phyloP scores from a whole-genome alignment of 2,329 filamentous ascomycete genomes.

The Cladophialophora psammophila region DNA sequence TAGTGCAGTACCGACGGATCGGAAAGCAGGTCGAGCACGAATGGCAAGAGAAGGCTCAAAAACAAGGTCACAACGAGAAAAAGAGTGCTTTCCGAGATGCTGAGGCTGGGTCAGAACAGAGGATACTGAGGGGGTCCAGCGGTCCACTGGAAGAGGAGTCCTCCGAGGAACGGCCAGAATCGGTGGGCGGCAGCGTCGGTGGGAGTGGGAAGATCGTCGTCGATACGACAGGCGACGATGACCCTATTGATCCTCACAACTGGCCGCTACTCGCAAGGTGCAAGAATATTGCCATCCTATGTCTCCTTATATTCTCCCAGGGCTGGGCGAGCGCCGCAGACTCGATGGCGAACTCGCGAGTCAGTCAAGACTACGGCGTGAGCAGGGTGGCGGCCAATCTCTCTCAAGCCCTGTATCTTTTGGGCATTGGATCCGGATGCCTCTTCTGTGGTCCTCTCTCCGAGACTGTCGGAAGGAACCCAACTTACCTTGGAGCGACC shows the following conservation, averaged over 20 bases:
- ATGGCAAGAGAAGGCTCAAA: neutral
- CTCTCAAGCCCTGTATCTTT: slow-evolving; percentile 48
- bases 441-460: slow-evolving; percentile 60
- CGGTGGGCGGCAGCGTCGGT: neutral
- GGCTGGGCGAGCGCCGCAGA: slow-evolving; percentile 20
- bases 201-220: slow-evolving; percentile 3
- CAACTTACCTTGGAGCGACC: slow-evolving; percentile 57
- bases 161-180: neutral
- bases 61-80: neutral
- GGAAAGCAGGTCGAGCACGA: slow-evolving; percentile 10
- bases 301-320: slow-evolving; percentile 15
- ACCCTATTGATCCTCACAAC: slow-evolving; percentile 40
- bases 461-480: slow-evolving; percentile 59
- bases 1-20: slow-evolving; percentile 10
- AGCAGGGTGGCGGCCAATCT: slow-evolving; percentile 54
- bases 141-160: neutral
- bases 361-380: slow-evolving; percentile 51
- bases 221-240: slow-evolving; percentile 37
- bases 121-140: neutral
- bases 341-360: slow-evolving; percentile 5
- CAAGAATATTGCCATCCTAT: slow-evolving; percentile 8
- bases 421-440: slow-evolving; percentile 58
- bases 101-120: neutral
- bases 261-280: slow-evolving; percentile 13
- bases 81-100: neutral